A percentile compares a stretch with the other conserved stretches of the same genome.
Evolutionary conservation across 768 basidiomycete species (phyloP).

Genomic region (Kwoniella europaea): DNA sequence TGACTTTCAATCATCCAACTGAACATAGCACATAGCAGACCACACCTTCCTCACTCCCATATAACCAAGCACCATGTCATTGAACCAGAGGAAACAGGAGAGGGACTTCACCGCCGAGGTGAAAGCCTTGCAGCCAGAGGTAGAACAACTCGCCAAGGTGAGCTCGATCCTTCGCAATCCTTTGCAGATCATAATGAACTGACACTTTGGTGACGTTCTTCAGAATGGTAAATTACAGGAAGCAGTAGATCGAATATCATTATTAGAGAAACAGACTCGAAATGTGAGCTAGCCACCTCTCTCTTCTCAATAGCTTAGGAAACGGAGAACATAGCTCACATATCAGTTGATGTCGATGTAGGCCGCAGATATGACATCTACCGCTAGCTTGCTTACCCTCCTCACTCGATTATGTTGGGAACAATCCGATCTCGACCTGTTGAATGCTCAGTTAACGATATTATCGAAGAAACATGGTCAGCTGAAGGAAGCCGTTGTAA

Average conservation of each 20-base stretch:
- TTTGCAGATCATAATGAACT: too few species aligned
- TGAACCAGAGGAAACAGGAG: constrained; percentile 57
- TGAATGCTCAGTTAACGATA: constrained; percentile 66
- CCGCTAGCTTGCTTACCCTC: constrained; percentile 78
- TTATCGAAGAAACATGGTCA: constrained; percentile 97
- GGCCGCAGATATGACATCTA: constrained; percentile 94
- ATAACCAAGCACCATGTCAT: constrained; percentile 32
- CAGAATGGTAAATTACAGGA: constrained; percentile 72
- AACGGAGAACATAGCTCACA: neutral
- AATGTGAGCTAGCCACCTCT: constrained; percentile 67
- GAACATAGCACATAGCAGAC: neutral
- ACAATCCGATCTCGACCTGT: constrained; percentile 69
- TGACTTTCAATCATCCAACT: neutral
- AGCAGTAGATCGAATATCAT: constrained; percentile 84
- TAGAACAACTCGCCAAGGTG: constrained; percentile 73
- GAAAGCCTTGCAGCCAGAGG: constrained; percentile 72
- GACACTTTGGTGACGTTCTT: too few species aligned
- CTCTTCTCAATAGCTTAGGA: neutral
- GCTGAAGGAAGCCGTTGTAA: constrained; percentile 83
- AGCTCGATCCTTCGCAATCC: neutral
- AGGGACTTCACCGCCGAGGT: constrained; percentile 83
- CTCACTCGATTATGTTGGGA: constrained; percentile 74
- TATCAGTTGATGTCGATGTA: constrained; percentile 53
- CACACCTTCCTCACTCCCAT: neutral
- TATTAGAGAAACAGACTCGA: constrained; percentile 92